Conservation (phyloP, 2,329 filamentous ascomycete species). For the Aphanocladium album region DNA sequence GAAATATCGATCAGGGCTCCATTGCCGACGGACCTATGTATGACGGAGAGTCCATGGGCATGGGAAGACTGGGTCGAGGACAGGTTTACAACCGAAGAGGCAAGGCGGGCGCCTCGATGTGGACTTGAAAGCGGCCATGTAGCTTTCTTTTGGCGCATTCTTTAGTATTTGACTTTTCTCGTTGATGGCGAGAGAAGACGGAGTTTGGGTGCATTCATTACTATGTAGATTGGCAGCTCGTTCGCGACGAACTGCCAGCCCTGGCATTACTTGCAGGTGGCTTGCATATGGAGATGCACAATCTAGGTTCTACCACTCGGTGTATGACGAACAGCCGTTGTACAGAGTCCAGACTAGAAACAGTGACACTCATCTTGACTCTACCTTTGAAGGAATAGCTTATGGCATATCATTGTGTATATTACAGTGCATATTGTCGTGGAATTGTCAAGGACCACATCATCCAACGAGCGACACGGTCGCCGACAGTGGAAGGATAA, state of each 20-base stretch:
- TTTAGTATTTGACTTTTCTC: not conserved
- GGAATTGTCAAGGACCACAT: no score
- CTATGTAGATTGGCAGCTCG: not conserved
- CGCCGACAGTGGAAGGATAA: no score
- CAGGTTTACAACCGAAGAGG: not conserved
- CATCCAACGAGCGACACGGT: no score
- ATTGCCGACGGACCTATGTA: slow-evolving; percentile 24
- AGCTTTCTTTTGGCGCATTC: not conserved
- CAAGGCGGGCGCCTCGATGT: not conserved
- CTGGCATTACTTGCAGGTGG: slow-evolving; percentile 1
- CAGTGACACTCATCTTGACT: not conserved
- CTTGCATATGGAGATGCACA: not conserved
- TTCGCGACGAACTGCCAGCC: slow-evolving; percentile 1
- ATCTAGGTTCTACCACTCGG: not conserved
- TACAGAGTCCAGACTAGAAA: slow-evolving; percentile 4
- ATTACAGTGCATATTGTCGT: not conserved
- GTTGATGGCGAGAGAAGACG: not conserved
- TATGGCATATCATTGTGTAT: not conserved
- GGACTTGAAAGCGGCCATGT: not conserved
- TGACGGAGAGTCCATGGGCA: slow-evolving; percentile 2
- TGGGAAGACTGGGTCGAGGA: not conserved
- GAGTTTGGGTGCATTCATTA: not conserved
- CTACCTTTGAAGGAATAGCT: not conserved
- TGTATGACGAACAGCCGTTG: not conserved
- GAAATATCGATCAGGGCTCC: slow-evolving; percentile 21